Evolutionary conservation across 139 green algal genomes (phyloP), one percentile per base, ranked within the genome.

Genomic region (Chlamydomonas sp.): DNA sequence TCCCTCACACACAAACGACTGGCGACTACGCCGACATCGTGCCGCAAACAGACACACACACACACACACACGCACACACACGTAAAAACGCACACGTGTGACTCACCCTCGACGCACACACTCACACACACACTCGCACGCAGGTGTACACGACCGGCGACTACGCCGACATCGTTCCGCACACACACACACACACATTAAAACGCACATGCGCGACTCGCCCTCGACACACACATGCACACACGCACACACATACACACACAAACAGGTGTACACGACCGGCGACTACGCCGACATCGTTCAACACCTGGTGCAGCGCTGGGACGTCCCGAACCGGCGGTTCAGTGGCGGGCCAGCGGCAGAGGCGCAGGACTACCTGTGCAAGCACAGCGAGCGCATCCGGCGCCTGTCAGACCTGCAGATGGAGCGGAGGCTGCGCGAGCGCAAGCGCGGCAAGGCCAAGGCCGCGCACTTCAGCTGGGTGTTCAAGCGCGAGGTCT

Each of bases 1-100:
- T n/a, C n/a, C n/a, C n/a, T n/a, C n/a, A n/a, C n/a, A n/a, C n/a
- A n/a, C 94, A 94, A 79, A 86, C 86, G 28, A 87, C 88, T 10
- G 49, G 81, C 5, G 94, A 99, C 84, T 99, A 99, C 62, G 89
- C 84, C 1, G 76, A 90, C 73, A 98, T 98, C 79, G 91, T 98
- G 74, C 87, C n/a, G n/a, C n/a, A n/a, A n/a, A n/a, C n/a, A n/a
- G n/a, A n/a, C n/a, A n/a, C n/a, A n/a, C n/a, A n/a, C n/a, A n/a
- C n/a, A n/a, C n/a, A n/a, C n/a, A n/a, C n/a, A n/a, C n/a, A n/a
- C n/a, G n/a, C n/a, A n/a, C n/a, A n/a, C n/a, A n/a, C n/a, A n/a
- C n/a, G n/a, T n/a, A n/a, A n/a, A n/a, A n/a, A n/a, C n/a, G n/a
- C n/a, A n/a, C n/a, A n/a, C n/a, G n/a, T n/a, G n/a, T n/a, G n/a